Evolutionary conservation across 305 asterid genomes (phyloP).

Genomic region (Salvia sclarea): DNA sequence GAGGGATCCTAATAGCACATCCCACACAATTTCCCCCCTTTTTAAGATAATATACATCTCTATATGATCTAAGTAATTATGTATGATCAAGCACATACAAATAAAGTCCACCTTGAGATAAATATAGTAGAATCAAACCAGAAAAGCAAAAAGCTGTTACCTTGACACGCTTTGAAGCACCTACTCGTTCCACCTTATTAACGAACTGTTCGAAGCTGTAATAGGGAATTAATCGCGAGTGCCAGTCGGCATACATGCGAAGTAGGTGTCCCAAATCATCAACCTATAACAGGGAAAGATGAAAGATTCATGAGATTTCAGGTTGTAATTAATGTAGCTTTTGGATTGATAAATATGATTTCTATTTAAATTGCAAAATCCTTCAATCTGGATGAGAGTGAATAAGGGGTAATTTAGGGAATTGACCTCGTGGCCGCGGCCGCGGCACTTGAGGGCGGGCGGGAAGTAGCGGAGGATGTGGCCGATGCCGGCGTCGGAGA

Average conservation of each 20-base stretch:
- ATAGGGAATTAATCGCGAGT: slow-evolving; percentile 74
- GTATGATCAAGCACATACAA: background rate
- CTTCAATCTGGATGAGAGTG: no score
- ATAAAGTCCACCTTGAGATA: background rate
- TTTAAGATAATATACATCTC: background rate
- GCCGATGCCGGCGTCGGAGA: slow-evolving; percentile 79
- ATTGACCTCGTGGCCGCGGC: slow-evolving; percentile 85
- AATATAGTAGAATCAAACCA: background rate
- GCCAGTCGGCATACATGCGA: slow-evolving; percentile 84
- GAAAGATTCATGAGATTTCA: background rate
- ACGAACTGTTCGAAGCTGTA: slow-evolving; percentile 75
- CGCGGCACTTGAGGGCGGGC: slow-evolving; percentile 71
- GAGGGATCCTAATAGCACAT: background rate
- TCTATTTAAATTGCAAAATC: background rate
- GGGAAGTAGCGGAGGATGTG: slow-evolving; percentile 86
- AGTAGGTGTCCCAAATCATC: slow-evolving; percentile 74
- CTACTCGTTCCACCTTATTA: slow-evolving; percentile 83
- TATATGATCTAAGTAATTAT: slow-evolving; percentile 1
- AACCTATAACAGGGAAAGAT: slow-evolving; percentile 46
- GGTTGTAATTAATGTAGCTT: background rate
- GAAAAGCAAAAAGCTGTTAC: slow-evolving; percentile 39
- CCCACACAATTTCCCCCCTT: background rate
- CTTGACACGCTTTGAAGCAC: slow-evolving; percentile 70
- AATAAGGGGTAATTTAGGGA: background rate
- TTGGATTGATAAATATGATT: background rate